Evolutionary conservation across 208 protist species (phyloP), one percentile per base, ranked within the genome.

Genomic region (Acanthamoeba lenticulata): DNA sequence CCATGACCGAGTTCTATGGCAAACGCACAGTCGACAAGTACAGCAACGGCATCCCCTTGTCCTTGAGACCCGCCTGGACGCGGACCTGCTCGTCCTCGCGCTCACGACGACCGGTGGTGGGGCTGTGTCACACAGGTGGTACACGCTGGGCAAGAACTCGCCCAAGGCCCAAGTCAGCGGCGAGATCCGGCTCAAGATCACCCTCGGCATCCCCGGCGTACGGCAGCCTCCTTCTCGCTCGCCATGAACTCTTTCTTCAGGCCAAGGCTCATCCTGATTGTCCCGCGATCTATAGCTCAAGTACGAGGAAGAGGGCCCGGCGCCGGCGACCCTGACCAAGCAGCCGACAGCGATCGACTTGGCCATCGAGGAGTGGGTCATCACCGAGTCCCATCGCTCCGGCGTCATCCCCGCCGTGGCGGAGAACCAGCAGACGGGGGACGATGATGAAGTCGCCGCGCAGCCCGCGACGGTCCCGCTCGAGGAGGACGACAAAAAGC

Each of bases 1-100:
- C 79, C 11, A 62, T 89, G 49, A 89, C 45, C n/a, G 79, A 89
- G 3, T 89, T 89, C n/a, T 89, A 89, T n/a, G 79, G 49, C 45
- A 49, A 89, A 15, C 79, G 49, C 42, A 65, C 79, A 0, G 79
- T 89, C 1, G 79, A 89, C 45, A 79, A 79, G 69, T 79, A 79
- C 38, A 9, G 15, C 24, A 11, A 27, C 24, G 3, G 21, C 0
- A 1, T 67, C 29, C 7, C 6, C 60, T 67, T 34, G 9, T 9
- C 1, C 19, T 29, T 27, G 29, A 67, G 19, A 29, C 27, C 0
- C 27, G 7, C 7, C 60, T 67, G 29, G 9, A 57, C 9, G 9
- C 19, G 19, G 9, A 57, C 9, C 9, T 57, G 9, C 9, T 57
- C 19, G 49, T 57, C 19, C 49, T 57, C 19, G 9, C 19, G 9